Evolutionary conservation across 1,284 basidiomycete species (phyloP).

Genomic region (Sporisorium exsertum): DNA sequence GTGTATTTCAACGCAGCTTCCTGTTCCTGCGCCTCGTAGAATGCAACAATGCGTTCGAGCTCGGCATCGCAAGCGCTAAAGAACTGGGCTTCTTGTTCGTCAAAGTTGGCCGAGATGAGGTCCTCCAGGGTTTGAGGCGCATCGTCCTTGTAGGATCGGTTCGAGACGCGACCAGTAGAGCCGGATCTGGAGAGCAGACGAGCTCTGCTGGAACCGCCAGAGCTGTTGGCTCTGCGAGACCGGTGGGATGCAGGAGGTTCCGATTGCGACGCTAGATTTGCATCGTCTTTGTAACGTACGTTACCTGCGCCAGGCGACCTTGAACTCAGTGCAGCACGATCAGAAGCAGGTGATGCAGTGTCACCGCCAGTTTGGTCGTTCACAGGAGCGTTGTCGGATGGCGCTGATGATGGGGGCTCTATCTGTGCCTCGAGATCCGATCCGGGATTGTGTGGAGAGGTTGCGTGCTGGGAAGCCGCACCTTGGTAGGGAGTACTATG

Average conservation of each 20-base stretch:
- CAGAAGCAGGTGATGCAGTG: not conserved
- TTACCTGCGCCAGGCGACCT: not conserved
- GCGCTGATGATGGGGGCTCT: not conserved
- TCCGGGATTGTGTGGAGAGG: not conserved
- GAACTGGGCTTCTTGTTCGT: slow-evolving; percentile 80
- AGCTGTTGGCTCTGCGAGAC: slow-evolving; percentile 16
- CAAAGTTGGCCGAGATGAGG: slow-evolving; percentile 72
- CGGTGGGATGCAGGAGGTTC: not conserved
- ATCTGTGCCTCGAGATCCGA: slow-evolving; percentile 28
- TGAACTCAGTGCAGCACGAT: not conserved
- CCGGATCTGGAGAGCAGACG: slow-evolving; percentile 13
- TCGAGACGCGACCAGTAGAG: slow-evolving; percentile 19
- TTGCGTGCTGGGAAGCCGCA: not conserved
- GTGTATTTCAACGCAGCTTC: slow-evolving; percentile 76
- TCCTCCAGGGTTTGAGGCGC: slow-evolving; percentile 31
- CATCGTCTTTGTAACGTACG: slow-evolving; percentile 16
- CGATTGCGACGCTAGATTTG: not conserved
- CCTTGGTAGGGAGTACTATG: slow-evolving; percentile 17
- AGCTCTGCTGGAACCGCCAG: slow-evolving; percentile 12
- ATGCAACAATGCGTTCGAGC: slow-evolving; percentile 70
- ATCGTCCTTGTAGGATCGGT: slow-evolving; percentile 23
- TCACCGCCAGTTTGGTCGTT: not conserved
- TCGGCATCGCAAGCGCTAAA: slow-evolving; percentile 56
- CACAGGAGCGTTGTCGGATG: not conserved
- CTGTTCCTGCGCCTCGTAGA: slow-evolving; percentile 80